These are phyloP conservation scores for Pythium phragmitis DNA, from an alignment of 352 stramenopile genomes.

Conservation along the genomic window DNA sequence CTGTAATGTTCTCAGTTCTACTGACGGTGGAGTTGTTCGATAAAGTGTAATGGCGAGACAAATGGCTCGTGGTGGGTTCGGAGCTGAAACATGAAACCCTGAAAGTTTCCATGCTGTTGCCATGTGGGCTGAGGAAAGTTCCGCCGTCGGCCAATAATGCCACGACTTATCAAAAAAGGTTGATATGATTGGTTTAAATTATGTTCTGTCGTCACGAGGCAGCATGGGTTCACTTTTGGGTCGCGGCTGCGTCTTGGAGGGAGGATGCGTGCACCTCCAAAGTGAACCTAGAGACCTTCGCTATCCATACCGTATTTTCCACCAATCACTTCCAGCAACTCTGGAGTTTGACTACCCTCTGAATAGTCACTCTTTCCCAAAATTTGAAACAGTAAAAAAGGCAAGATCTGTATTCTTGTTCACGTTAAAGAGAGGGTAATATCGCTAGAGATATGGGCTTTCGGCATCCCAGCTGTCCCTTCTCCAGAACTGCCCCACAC, in stretches of 20 bases:
- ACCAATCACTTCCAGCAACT: conserved; percentile 3
- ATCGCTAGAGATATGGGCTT: background rate
- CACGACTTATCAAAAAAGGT: background rate
- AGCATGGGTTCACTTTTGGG: conserved; percentile 27
- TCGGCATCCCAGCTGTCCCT: background rate
- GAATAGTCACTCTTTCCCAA: background rate
- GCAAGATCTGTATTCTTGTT: background rate
- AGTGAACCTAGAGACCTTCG: conserved; percentile 10
- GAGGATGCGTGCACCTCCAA: conserved; percentile 1
- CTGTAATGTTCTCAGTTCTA: background rate
- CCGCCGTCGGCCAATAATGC: conserved; percentile 3
- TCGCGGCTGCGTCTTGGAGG: conserved; percentile 5
- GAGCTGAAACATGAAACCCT: conserved; percentile 18
- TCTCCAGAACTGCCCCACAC: background rate
- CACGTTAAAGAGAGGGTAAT: background rate
- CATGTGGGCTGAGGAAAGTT: conserved; percentile 20
- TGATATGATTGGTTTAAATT: conserved; percentile 9
- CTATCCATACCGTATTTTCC: conserved; percentile 1
- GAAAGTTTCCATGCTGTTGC: conserved; percentile 15
- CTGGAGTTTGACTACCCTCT: conserved; percentile 10
- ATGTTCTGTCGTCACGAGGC: conserved; percentile 3
- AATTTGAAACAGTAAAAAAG: no score
- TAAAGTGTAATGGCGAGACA: background rate
- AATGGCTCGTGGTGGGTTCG: conserved; percentile 13
- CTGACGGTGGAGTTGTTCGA: background rate